phyloP scores from a whole-genome alignment of 257 asterid genomes.

The Solanum tarijense region DNA sequence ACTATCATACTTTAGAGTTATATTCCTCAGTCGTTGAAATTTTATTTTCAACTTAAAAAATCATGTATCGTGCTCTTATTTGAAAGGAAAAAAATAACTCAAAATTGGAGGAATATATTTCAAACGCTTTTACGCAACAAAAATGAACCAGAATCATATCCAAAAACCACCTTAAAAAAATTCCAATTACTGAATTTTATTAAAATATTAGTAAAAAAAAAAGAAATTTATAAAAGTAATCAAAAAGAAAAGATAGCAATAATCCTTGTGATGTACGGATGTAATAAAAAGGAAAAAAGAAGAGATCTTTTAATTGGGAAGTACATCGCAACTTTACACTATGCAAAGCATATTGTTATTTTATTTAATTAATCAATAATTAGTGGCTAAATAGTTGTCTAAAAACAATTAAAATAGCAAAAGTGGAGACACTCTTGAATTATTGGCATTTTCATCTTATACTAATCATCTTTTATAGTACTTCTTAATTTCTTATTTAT shows the following conservation, averaged over 20 bases:
- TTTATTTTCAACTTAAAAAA: not conserved
- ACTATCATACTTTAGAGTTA: not conserved
- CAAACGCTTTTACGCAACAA: not conserved
- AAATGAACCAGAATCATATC: not conserved
- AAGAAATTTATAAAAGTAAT: not conserved
- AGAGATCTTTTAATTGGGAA: not conserved
- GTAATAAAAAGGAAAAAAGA: not conserved
- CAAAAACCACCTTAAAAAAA: not conserved
- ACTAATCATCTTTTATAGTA: not conserved
- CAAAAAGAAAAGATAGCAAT: not conserved
- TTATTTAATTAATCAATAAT: not conserved
- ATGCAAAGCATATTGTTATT: conserved; percentile 3
- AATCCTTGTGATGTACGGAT: conserved; percentile 22
- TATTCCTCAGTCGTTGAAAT: not conserved
- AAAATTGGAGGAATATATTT: not conserved
- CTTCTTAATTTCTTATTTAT: not conserved
- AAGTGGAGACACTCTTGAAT: not conserved
- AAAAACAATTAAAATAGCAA: not conserved
- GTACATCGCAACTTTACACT: not conserved
- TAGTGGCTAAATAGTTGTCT: conserved; percentile 17
- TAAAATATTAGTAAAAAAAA: not conserved
- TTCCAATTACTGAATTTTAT: not conserved
- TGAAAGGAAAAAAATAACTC: not conserved
- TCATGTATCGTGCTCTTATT: not conserved
- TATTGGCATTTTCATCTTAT: not conserved